Evolutionary conservation across 1,284 basidiomycete species (phyloP), one percentile per base, ranked within the genome.

Genomic region (Cystobasidium pallidum): DNA sequence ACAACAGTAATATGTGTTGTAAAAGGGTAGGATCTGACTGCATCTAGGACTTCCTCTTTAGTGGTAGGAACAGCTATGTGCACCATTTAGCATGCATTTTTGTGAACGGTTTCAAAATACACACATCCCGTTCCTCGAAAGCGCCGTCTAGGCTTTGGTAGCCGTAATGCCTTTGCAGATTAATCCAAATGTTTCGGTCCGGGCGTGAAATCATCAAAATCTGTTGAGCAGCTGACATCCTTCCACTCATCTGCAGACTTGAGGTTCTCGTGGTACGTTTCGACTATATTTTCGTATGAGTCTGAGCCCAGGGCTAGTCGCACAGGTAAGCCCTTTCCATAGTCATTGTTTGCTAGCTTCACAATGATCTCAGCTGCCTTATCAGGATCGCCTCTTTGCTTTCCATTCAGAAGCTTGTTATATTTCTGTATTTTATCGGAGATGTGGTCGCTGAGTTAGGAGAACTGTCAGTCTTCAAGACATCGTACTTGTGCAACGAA

Each of bases 221-320:
- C 66, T 7, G 66, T 67, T 24, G 51, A 57, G 17, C 41, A 39
- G 21, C 66, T 67, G n/a, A 58, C 54, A 26, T 67, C 52, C 52
- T 55, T 58, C 66, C 66, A 67, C 28, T 55, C 54, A 11, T 67
- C 39, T 13, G 52, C 41, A 8, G 30, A 34, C 39, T 55, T 30
- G 17, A 58, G 21, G 10, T 45, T 55, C 24, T 67, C 66, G 10
- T 57, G 36, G 32, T 67, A 58, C 15, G 52, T 45, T 10, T 67
- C 43, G 19, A 49, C 39, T 34, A 67, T 67, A 32, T 67, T 67
- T 26, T 55, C 54, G 43, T 57, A 58, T 11, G 66, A 41, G 39
- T 67, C 66, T 26, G 66, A 58, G 28, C 66, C 66, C 11, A 67
- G 17, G 1, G 66, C 66, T 19, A 67, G 41, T 30, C 66, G 54